Percentiles rank a stretch among this genome's conserved stretches.
These are phyloP conservation scores for Yueomyces sinensis DNA, from an alignment of 805 yeast genomes.

Conservation along the genomic window DNA sequence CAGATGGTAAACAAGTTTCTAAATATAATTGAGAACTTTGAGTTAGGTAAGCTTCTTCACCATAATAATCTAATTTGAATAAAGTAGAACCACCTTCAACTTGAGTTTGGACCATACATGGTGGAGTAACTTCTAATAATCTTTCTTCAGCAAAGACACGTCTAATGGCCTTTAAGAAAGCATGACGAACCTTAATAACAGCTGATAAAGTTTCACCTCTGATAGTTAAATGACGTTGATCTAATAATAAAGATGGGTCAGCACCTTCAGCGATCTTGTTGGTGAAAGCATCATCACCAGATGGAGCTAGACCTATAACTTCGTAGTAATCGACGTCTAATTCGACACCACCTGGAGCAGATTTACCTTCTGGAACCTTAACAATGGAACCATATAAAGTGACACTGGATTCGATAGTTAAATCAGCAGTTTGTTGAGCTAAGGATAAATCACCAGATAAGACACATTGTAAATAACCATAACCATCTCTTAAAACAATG, in stretches of 20 bases:
- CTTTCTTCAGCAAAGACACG: slow-evolving; percentile 62
- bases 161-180: slow-evolving; percentile 61
- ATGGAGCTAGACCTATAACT: slow-evolving; percentile 85
- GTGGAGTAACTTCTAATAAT: slow-evolving; percentile 89
- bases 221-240: slow-evolving; percentile 88
- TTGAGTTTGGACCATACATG: slow-evolving; percentile 99
- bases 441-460: slow-evolving; percentile 84
- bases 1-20: slow-evolving; percentile 90
- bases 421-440: slow-evolving; percentile 70
- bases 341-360: slow-evolving; percentile 97
- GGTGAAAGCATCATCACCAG: slow-evolving; percentile 90
- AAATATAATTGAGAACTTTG: slow-evolving; percentile 94
- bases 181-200: slow-evolving; percentile 90
- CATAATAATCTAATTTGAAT: slow-evolving; percentile 87
- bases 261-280: slow-evolving; percentile 90
- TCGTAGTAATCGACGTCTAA: slow-evolving; percentile 82
- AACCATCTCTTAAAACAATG: slow-evolving; percentile 87
- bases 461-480: slow-evolving; percentile 81
- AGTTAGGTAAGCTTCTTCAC: slow-evolving; percentile 91
- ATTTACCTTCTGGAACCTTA: slow-evolving; percentile 87
- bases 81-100: slow-evolving; percentile 98
- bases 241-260: slow-evolving; percentile 85
- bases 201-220: slow-evolving; percentile 92
- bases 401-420: slow-evolving; percentile 83
- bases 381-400: slow-evolving; percentile 67